phyloP scores from a whole-genome alignment of 75 land plant species.

The Selaginella tamariscina region DNA sequence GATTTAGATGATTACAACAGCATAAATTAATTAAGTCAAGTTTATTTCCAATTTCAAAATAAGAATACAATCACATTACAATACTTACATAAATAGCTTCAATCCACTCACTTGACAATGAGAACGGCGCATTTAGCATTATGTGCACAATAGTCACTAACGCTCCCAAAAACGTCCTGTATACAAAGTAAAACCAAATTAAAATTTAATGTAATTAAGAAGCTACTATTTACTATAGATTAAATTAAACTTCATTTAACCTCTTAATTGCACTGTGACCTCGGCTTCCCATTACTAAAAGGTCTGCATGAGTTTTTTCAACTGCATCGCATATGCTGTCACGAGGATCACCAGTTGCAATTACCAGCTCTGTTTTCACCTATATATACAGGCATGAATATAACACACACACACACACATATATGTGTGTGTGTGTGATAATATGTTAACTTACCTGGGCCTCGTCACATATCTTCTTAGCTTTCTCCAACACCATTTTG shows the following conservation, averaged over 20 bases:
- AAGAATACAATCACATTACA: no score
- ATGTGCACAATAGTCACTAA: conserved; percentile 11
- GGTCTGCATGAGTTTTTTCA: conserved; percentile 34
- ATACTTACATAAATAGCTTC: no score
- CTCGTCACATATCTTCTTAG: conserved; percentile 8
- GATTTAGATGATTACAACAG: no score
- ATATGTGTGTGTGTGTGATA: no score
- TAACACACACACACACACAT: background rate
- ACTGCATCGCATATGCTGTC: conserved; percentile 44
- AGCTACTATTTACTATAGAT: background rate
- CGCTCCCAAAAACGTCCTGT: conserved; percentile 8
- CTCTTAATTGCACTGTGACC: conserved; percentile 36
- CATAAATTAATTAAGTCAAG: no score
- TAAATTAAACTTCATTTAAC: conserved; percentile 15
- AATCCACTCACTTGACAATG: conserved; percentile 8
- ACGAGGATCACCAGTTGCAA: conserved; percentile 45
- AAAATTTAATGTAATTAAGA: background rate
- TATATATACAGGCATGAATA: conserved; percentile 5
- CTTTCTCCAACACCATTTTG: background rate
- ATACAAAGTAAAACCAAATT: background rate
- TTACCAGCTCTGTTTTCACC: conserved; percentile 30
- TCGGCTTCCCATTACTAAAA: conserved; percentile 47
- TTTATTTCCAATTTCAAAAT: no score
- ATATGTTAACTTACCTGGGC: background rate
- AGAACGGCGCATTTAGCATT: conserved; percentile 9